These are phyloP conservation scores for Knoxia roxburghii DNA, from an alignment of 257 asterid species.

Conservation along the genomic window DNA sequence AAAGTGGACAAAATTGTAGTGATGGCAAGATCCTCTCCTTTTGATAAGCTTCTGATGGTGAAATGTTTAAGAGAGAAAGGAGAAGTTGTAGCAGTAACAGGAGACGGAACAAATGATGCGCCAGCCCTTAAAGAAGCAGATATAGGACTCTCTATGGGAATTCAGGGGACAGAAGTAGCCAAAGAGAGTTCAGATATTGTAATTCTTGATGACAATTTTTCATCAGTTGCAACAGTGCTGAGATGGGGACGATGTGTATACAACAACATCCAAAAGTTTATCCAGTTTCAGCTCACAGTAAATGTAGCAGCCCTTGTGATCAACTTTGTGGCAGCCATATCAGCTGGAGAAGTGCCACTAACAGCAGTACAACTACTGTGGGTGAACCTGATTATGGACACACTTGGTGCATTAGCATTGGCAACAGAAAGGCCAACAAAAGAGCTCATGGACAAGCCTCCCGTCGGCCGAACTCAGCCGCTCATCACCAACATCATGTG, in stretches of 20 bases:
- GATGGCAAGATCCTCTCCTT: conserved; percentile 17
- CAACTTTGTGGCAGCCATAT: conserved; percentile 17
- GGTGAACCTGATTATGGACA: conserved; percentile 22
- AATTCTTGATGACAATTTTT: conserved; percentile 19
- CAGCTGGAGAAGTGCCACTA: conserved; percentile 16
- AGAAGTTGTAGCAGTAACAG: conserved; percentile 22
- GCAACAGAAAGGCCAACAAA: conserved; percentile 17
- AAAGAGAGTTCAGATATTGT: conserved; percentile 23
- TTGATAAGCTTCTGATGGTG: conserved; percentile 20
- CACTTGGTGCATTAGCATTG: conserved; percentile 16
- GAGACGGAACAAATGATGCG: conserved; percentile 23
- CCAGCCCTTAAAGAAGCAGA: conserved; percentile 21
- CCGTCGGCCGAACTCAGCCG: conserved; percentile 16
- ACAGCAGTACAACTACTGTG: conserved; percentile 18
- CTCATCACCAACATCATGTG: conserved; percentile 20
- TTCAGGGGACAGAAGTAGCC: conserved; percentile 22
- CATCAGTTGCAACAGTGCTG: conserved; percentile 13
- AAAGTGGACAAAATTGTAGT: conserved; percentile 6
- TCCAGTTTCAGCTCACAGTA: conserved; percentile 23
- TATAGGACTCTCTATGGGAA: conserved; percentile 19
- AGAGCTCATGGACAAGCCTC: conserved; percentile 14
- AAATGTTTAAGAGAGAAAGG: conserved; percentile 12
- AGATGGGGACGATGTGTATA: conserved; percentile 20
- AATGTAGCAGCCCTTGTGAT: conserved; percentile 17
- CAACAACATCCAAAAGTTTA: conserved; percentile 22